Percentiles rank a stretch among this genome's conserved stretches.
phyloP scores from a whole-genome alignment of 805 yeast species.

The Starmerella apis region DNA sequence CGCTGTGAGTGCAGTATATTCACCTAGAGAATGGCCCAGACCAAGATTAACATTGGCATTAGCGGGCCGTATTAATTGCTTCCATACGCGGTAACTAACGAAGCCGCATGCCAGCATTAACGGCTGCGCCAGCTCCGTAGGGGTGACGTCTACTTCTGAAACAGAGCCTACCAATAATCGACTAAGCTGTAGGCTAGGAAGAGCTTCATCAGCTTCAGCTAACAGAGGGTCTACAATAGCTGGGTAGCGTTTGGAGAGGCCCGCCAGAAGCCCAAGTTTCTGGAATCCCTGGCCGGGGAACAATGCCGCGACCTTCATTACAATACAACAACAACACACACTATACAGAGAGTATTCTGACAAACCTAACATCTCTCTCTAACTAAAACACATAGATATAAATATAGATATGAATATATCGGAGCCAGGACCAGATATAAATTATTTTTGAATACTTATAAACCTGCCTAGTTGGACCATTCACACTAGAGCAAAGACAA shows the following conservation, averaged over 20 bases:
- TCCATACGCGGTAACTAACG: conserved; percentile 28
- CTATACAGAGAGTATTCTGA: background rate
- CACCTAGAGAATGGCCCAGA: conserved; percentile 46
- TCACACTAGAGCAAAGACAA: no score
- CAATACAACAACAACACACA: no score
- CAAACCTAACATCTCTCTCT: background rate
- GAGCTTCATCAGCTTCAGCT: conserved; percentile 33
- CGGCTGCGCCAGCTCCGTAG: conserved; percentile 46
- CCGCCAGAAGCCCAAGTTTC: conserved; percentile 28
- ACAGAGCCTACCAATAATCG: conserved; percentile 18
- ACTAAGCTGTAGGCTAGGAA: conserved; percentile 32
- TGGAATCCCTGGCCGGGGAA: conserved; percentile 36
- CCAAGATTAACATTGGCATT: conserved; percentile 21
- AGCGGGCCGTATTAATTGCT: background rate
- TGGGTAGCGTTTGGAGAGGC: conserved; percentile 23
- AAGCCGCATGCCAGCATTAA: conserved; percentile 40
- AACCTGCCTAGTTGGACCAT: no score
- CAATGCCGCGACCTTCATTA: conserved; percentile 17
- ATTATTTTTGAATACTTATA: no score
- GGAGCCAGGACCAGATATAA: background rate
- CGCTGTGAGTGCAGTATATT: conserved; percentile 38
- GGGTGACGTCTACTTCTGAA: conserved; percentile 21
- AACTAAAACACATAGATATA: background rate
- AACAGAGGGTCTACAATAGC: conserved; percentile 25
- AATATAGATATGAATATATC: background rate